These are phyloP conservation scores for Daldinia eschscholtzii DNA, from an alignment of 2,329 filamentous ascomycete species.

Conservation along the genomic window DNA sequence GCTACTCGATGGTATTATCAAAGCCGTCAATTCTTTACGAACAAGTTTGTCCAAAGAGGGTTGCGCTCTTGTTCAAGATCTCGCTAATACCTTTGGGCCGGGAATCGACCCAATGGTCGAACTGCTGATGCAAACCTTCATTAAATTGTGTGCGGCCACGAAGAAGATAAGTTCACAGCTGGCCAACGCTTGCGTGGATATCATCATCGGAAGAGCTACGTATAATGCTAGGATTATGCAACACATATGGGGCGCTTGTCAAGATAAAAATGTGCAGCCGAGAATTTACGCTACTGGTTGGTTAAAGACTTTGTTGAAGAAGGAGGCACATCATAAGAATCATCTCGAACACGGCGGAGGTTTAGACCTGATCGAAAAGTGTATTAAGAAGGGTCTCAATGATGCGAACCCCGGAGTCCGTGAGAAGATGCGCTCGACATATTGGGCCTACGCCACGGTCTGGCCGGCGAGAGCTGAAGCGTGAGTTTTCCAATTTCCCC, in stretches of 20 bases:
- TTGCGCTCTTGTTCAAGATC: conserved; percentile 85
- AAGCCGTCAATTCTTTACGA: conserved; percentile 83
- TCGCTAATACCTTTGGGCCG: conserved; percentile 80
- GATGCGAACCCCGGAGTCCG: conserved; percentile 93
- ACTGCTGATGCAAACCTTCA: conserved; percentile 86
- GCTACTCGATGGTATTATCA: conserved; percentile 88
- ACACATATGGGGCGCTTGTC: conserved; percentile 83
- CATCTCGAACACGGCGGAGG: conserved; percentile 88
- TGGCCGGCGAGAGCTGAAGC: conserved; percentile 83
- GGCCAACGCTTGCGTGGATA: conserved; percentile 84
- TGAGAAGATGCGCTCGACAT: conserved; percentile 86
- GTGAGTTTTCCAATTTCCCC: conserved; percentile 61
- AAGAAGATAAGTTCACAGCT: conserved; percentile 93
- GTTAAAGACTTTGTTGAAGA: conserved; percentile 84
- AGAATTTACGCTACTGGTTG: conserved; percentile 83
- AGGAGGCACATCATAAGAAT: conserved; percentile 81
- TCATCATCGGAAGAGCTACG: conserved; percentile 81
- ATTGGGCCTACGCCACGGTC: conserved; percentile 82
- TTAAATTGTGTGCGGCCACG: conserved; percentile 89
- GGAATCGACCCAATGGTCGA: conserved; percentile 91
- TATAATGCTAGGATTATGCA: conserved; percentile 87
- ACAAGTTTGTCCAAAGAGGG: conserved; percentile 92
- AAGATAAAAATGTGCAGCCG: conserved; percentile 94
- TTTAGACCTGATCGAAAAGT: conserved; percentile 86
- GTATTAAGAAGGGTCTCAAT: conserved; percentile 86